Base-by-base conservation (phyloP, 2,329 filamentous ascomycete species). In the Epichloe hybrida region DNA sequence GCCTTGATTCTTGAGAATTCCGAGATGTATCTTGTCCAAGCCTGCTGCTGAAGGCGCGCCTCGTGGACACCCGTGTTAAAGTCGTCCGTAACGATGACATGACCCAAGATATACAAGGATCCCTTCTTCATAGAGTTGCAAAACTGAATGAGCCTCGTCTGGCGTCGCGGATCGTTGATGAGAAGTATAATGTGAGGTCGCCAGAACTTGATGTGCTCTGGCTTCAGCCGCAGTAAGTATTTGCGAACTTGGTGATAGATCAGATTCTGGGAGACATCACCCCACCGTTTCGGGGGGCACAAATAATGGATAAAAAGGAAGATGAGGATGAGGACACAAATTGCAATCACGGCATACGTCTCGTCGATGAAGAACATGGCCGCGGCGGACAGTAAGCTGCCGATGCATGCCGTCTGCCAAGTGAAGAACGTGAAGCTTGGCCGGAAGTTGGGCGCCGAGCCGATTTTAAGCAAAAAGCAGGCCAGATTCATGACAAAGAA, bases 201-300 rank as follows among this genome's bases (percentile, higher is more conserved):
- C 88, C 89, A 95, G 63, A 94, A 95, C 61, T 95, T 95, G 65
- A 95, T 89, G 62, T 95, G 88, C 59, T 95, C 88, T 37, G 88
- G 87, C 47, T 81, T 83, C 34, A 95, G 71, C n/a, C 88, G 80
- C 34, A 95, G 71, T 34, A 95, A 69, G 61, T 95, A 94, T 60
- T 95, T 95, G 53, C 88, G 79, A 13, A 94, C 88, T 69, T 95
- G 88, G 54, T 80, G 56, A 61, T 94, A 95, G 49, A 95, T 94
- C 54, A 95, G 70, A 59, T 87, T 90, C 59, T 95, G 88, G 8
- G 86, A 90, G 17, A 95, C 88, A 64, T 94, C 88, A 1, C 88
- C 88, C 88, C 88, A 95, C 37, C 84, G 80, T 62, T 94, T 95
- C 0, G 88, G 88, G 88, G 1, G 86, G 35, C 84, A 85, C 1